Evolutionary conservation across 768 basidiomycete species (phyloP).

Genomic region (Tubosaeta brunneosetosa): DNA sequence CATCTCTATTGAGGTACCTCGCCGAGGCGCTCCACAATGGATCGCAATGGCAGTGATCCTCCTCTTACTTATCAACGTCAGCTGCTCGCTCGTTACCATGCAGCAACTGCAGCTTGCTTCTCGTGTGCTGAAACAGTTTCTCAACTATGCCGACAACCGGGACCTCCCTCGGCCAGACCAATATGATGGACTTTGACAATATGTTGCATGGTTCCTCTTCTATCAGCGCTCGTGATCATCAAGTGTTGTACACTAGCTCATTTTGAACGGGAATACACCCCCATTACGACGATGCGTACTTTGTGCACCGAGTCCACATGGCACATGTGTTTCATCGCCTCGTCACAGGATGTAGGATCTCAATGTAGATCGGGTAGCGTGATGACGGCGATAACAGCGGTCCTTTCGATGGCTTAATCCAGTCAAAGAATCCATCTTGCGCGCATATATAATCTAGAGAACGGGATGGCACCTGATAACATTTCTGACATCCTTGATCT

Average conservation of each 20-base stretch:
- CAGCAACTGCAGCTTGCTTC: conserved; percentile 16
- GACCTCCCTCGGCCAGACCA: conserved; percentile 27
- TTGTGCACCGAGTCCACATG: background rate
- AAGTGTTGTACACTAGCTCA: background rate
- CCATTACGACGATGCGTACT: background rate
- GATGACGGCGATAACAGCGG: background rate
- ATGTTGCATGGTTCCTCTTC: background rate
- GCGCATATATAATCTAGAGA: conserved; percentile 10
- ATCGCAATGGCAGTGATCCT: conserved; percentile 16
- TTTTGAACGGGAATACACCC: background rate
- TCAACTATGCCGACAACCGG: conserved; percentile 23
- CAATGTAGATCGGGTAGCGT: background rate
- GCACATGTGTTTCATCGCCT: conserved; percentile 1
- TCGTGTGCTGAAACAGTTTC: conserved; percentile 12
- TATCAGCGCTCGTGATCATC: background rate
- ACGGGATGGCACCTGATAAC: background rate
- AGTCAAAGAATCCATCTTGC: background rate
- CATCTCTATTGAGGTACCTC: conserved; percentile 6
- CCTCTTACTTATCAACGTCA: conserved; percentile 21
- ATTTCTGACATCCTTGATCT: background rate
- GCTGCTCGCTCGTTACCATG: conserved; percentile 17
- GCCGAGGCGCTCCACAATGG: conserved; percentile 1
- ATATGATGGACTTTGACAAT: conserved; percentile 27
- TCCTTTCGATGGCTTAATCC: background rate
- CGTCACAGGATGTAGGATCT: background rate